phyloP scores from a whole-genome alignment of 148 eudicot genomes.

The Drosera capensis region DNA sequence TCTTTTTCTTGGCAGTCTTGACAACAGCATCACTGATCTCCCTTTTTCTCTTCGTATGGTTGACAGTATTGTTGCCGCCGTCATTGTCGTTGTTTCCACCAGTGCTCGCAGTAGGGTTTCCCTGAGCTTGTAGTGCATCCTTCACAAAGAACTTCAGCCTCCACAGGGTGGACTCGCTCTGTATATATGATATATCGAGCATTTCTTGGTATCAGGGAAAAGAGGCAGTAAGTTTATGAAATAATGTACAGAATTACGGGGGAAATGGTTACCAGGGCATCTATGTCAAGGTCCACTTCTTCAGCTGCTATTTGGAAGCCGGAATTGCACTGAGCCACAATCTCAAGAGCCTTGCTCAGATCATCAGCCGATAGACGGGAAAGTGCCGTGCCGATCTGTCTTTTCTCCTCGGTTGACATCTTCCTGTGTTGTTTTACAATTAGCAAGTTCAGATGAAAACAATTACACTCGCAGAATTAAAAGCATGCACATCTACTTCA shows the following conservation, averaged over 20 bases:
- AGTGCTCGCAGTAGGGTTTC: constrained; percentile 18
- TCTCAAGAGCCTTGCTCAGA: constrained; percentile 50
- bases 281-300: constrained; percentile 60
- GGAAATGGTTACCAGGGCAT: constrained; percentile 40
- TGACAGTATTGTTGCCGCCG: too few relatives aligned
- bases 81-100: constrained; percentile 13
- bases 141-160: constrained; percentile 53
- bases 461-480: too few relatives aligned
- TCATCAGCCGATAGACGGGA: constrained; percentile 39
- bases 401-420: constrained; percentile 49
- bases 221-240: too few relatives aligned
- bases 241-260: too few relatives aligned
- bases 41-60: constrained; percentile 42
- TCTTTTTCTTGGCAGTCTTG: constrained; percentile 52
- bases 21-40: constrained; percentile 39
- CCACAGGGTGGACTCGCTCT: constrained; percentile 73
- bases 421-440: too few relatives aligned
- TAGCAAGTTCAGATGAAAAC: too few relatives aligned
- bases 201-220: background rate
- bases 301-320: constrained; percentile 34
- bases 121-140: constrained; percentile 35
- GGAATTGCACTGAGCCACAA: constrained; percentile 49
- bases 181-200: background rate
- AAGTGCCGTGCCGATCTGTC: constrained; percentile 45
- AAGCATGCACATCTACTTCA: too few relatives aligned